Conservation (phyloP, 2,329 filamentous ascomycete species). For the Drechslerella coelobrocha region DNA sequence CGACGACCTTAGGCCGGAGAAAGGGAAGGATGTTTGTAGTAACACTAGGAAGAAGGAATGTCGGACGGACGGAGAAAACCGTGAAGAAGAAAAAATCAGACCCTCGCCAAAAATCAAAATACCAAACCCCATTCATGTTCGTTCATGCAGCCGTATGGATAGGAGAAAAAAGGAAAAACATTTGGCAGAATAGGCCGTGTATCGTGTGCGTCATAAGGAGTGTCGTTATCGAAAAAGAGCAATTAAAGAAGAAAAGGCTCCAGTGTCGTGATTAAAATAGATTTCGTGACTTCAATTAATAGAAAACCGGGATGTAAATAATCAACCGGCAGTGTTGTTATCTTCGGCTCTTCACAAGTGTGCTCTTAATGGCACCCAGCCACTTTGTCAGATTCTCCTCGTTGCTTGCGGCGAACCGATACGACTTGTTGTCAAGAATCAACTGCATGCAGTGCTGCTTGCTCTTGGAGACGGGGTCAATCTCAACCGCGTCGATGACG, state of each 20-base stretch:
- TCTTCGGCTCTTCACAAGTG: slow-evolving; percentile 66
- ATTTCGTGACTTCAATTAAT: slow-evolving; percentile 9
- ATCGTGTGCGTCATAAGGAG: slow-evolving; percentile 33
- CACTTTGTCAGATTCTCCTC: slow-evolving; percentile 85
- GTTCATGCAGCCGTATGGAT: slow-evolving; percentile 36
- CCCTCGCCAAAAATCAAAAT: slow-evolving; percentile 8
- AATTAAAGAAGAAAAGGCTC: slow-evolving; percentile 3
- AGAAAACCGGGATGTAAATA: slow-evolving; percentile 3
- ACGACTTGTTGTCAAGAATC: slow-evolving; percentile 89
- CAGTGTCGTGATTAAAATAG: slow-evolving; percentile 41
- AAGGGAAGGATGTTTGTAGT: not conserved
- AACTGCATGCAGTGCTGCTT: slow-evolving; percentile 89
- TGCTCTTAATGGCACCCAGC: slow-evolving; percentile 88
- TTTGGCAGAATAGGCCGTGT: slow-evolving; percentile 24
- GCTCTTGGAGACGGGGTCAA: slow-evolving; percentile 82
- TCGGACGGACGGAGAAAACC: not conserved
- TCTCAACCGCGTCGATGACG: slow-evolving; percentile 89
- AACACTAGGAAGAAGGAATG: too few species aligned
- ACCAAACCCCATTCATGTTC: slow-evolving; percentile 39
- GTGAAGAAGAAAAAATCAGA: slow-evolving; percentile 8
- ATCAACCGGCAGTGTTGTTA: slow-evolving; percentile 3
- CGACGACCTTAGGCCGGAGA: not conserved
- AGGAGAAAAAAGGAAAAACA: slow-evolving; percentile 16
- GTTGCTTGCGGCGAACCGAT: slow-evolving; percentile 75
- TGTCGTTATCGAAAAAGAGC: slow-evolving; percentile 33